Conservation (phyloP, 2,329 filamentous ascomycete species). For the Fusarium denticulatum region DNA sequence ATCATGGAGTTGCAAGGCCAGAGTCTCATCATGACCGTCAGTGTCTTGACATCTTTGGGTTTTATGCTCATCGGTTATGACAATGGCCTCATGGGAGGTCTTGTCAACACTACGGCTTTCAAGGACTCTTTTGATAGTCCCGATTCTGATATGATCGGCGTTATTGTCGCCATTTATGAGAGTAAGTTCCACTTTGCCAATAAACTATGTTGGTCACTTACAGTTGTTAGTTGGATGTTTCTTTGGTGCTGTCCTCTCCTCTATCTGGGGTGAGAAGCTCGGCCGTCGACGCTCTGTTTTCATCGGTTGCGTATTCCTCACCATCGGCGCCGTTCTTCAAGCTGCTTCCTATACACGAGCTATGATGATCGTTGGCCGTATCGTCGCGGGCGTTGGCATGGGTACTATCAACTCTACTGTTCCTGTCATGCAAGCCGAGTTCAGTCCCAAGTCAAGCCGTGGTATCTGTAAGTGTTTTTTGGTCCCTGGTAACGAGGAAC, state of each 20-base stretch:
- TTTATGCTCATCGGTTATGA: constrained; percentile 61
- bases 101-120: constrained; percentile 53
- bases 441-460: constrained; percentile 51
- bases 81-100: constrained; percentile 57
- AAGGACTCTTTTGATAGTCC: constrained; percentile 53
- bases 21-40: constrained; percentile 54
- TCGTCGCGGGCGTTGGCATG: constrained; percentile 59
- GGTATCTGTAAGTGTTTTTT: constrained; percentile 42
- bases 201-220: neutral
- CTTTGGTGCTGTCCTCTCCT: constrained; percentile 43
- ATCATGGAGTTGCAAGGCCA: constrained; percentile 44
- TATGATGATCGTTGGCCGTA: constrained; percentile 57
- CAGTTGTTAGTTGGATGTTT: constrained; percentile 43
- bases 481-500: neutral
- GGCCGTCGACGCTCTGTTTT: constrained; percentile 56
- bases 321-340: constrained; percentile 57
- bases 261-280: constrained; percentile 55
- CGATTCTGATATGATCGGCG: constrained; percentile 52
- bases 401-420: constrained; percentile 58
- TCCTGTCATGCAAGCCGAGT: constrained; percentile 57
- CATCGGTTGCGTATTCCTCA: constrained; percentile 55
- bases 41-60: constrained; percentile 55
- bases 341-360: constrained; percentile 54
- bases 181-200: constrained; percentile 20
- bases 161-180: constrained; percentile 60